Percentiles rank a stretch among this genome's conserved stretches.
These are phyloP conservation scores for Vigna angularis DNA, from an alignment of 306 rosid species.

Conservation along the genomic window DNA sequence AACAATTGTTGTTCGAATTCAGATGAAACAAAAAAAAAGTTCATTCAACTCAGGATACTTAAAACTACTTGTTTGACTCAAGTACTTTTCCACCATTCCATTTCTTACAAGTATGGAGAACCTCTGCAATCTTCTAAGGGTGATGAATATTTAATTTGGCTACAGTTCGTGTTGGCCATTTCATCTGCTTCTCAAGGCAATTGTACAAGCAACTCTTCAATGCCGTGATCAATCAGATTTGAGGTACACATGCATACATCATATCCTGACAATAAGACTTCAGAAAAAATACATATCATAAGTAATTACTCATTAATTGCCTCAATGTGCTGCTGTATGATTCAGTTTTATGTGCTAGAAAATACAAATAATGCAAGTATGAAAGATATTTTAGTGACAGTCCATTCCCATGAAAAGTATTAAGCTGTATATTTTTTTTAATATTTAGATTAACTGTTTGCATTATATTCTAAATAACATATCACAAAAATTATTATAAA, in stretches of 20 bases:
- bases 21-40: background rate
- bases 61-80: background rate
- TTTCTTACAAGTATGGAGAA: slow-evolving; percentile 5
- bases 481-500: background rate
- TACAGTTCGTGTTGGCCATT: background rate
- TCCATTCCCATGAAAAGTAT: background rate
- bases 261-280: background rate
- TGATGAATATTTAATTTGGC: slow-evolving; percentile 23
- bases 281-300: background rate
- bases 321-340: background rate
- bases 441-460: background rate
- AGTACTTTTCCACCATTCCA: slow-evolving; percentile 26
- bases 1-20: background rate
- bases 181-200: slow-evolving; percentile 24
- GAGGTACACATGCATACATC: background rate
- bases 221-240: background rate
- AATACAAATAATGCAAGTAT: background rate
- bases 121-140: background rate
- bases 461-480: background rate
- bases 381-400: background rate
- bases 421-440: background rate
- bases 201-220: slow-evolving; percentile 29
- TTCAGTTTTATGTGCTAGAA: background rate
- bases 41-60: background rate
- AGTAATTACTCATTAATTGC: background rate